Conservation (phyloP, 2,329 filamentous ascomycete genomes). For the Cyphellophora europaea region DNA sequence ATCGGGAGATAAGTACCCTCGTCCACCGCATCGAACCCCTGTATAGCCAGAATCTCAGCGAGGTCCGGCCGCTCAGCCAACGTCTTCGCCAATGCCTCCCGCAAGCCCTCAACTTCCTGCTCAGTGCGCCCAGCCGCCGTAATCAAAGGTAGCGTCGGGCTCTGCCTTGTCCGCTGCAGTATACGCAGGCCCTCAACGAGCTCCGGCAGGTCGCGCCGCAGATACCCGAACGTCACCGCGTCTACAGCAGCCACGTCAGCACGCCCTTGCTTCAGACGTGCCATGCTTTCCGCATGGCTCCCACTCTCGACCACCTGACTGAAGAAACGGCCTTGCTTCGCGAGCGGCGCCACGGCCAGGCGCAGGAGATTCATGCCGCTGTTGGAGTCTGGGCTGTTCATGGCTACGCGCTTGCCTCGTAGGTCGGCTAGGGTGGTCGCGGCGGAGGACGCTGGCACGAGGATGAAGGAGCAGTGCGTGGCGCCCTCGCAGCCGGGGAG, state of each 20-base stretch:
- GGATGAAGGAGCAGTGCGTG: not conserved
- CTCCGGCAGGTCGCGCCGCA: not conserved
- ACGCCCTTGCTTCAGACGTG: not conserved
- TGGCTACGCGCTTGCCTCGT: not conserved
- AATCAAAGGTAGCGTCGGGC: slow-evolving; percentile 1
- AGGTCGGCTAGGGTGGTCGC: not conserved
- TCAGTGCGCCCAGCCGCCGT: not conserved
- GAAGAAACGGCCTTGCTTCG: not conserved
- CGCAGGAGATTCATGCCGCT: not conserved
- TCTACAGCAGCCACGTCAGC: not conserved
- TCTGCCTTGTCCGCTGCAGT: not conserved
- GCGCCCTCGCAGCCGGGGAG: not conserved
- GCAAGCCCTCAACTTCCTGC: not conserved
- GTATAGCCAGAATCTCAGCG: not conserved
- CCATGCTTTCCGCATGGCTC: not conserved
- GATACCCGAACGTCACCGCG: not conserved
- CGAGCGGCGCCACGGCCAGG: not conserved
- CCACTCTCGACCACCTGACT: not conserved
- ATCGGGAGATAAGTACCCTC: not conserved
- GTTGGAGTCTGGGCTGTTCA: not conserved
- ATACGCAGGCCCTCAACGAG: not conserved
- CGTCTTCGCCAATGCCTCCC: not conserved
- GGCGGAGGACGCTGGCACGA: not conserved
- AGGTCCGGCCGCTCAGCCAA: not conserved
- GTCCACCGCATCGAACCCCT: not conserved